phyloP scores from a whole-genome alignment of 352 stramenopile species.

The Pythium utonaiense region DNA sequence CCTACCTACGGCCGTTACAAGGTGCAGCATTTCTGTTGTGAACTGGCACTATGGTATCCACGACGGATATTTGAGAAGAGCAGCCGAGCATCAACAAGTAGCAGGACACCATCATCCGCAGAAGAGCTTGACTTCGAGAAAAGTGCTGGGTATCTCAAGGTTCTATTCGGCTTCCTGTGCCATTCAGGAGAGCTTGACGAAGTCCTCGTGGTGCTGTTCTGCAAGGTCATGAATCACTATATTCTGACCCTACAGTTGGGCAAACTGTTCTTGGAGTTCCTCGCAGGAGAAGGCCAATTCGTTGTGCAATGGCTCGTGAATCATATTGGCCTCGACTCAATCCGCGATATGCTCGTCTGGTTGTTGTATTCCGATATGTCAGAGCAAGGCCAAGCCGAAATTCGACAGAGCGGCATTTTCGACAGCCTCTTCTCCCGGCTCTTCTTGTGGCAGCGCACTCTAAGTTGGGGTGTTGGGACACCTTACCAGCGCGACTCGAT shows the following conservation, averaged over 20 bases:
- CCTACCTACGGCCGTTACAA: slow-evolving; percentile 80
- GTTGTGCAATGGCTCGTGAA: slow-evolving; percentile 73
- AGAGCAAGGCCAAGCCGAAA: slow-evolving; percentile 49
- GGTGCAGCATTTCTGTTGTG: slow-evolving; percentile 82
- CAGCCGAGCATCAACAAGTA: neutral
- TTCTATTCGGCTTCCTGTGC: slow-evolving; percentile 83
- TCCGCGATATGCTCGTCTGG: slow-evolving; percentile 82
- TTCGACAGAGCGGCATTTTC: slow-evolving; percentile 70
- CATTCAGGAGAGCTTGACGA: slow-evolving; percentile 61
- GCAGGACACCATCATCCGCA: slow-evolving; percentile 15
- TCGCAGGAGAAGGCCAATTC: slow-evolving; percentile 63
- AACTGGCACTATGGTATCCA: slow-evolving; percentile 74
- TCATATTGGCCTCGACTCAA: slow-evolving; percentile 82
- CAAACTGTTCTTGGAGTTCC: slow-evolving; percentile 59
- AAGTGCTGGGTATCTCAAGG: slow-evolving; percentile 68
- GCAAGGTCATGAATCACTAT: slow-evolving; percentile 84
- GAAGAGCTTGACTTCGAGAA: slow-evolving; percentile 53
- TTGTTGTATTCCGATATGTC: slow-evolving; percentile 84
- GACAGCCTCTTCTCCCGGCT: slow-evolving; percentile 73
- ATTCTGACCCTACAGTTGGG: slow-evolving; percentile 71
- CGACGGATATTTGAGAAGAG: slow-evolving; percentile 72
- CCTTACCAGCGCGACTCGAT: slow-evolving; percentile 83
- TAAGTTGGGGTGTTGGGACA: slow-evolving; percentile 81
- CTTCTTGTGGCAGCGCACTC: slow-evolving; percentile 77
- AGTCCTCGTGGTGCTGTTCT: slow-evolving; percentile 80